Base-by-base conservation (phyloP, 2,329 filamentous ascomycete genomes). In the Dichotomopilus funicola region DNA sequence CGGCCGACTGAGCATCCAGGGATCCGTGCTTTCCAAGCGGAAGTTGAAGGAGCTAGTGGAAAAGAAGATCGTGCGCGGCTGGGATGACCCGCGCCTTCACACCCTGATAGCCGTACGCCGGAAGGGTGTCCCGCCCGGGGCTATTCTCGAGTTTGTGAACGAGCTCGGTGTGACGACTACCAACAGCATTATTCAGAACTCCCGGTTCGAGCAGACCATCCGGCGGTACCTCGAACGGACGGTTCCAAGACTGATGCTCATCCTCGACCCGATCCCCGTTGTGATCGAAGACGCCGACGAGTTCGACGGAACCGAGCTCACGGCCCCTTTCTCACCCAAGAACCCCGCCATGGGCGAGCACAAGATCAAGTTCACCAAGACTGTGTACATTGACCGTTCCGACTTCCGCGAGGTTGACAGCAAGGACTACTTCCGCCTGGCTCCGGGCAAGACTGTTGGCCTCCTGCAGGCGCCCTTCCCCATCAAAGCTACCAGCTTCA, bases 21-120 rank as follows among this genome's bases (percentile, higher is more conserved):
- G 91, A 12, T 95, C 91, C 0, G 86, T 96, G 53, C 79, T 96
- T 58, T 91, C 87, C 37, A 96, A 97, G 75, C 81, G 92, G 55
- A 86, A 88, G 66, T 87, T 96, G 59, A 81, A 85, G 60, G 86
- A 88, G 72, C 75, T 96, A 5, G 89, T 96, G 1, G 80, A 86
- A 45, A 81, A 87, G 50, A 82, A 83, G n/a, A 78, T 86, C 61
- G 91, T 97, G 6, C 82, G 88, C 40, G 89, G 83, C 53, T 96
- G 91, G 90, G 89, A 96, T 64, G 92, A 96, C 65, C 92, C 92
- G 9, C 82, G 92, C 37, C 78, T 97, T 5, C 96, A 89, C 73
- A 96, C 91, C 1, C 76, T 96, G 13, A 90, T 92, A 58, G 90
- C 83, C 1, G 81, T 96, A 49, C 86, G 89, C 53, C 82, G 92